Base-by-base conservation (phyloP, 768 basidiomycete genomes). In the Lactarius quietus region DNA sequence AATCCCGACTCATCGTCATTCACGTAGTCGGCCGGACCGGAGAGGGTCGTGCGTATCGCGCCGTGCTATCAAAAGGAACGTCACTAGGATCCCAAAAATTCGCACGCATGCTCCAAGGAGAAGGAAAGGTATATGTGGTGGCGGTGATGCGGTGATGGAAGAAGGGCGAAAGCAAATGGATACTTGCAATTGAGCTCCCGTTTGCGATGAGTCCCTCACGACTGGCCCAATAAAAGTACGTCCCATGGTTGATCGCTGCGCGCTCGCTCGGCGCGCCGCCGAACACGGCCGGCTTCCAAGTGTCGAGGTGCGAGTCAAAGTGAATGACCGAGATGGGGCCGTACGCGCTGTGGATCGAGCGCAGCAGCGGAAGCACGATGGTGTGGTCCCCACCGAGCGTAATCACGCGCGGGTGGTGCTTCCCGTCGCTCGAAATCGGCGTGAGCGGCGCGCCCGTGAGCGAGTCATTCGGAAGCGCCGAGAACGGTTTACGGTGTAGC, bases 341-440 rank as follows among this genome's bases (percentile, higher is more conserved):
- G 71, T 94, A 93, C 15, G 86, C 86, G 51, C 85, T 84, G 73
- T 90, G 73, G 55, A 94, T 83, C 18, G 92, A 90, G 45, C 90
- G 85, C 61, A 81, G 73, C 54, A 87, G 76, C 18, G 86, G 86
- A 8, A 87, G 74, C 41, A 86, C 91, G 66, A 94, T 91, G 10
- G 92, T 92, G 73, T 94, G 93, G 72, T 95, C 93, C 4, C 93
- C 93, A 26, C 93, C 93, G 38, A 94, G 84, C 26, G 92, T 90
- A 66, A 95, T 82, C 61, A 95, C 78, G 43, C 90, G 81, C 0
- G 93, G 92, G 72, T 94, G 92, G 61, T 84, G 79, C 72, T 84
- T 85, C 15, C 89, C 90, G 65, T 94, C 90, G 23, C 76, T 72
- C 48, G 89, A 83, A 52, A 90, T 75, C 23, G 89, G 85, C 17